phyloP scores from a whole-genome alignment of 176 grass and related monocot genomes.

The Musa itinerans region DNA sequence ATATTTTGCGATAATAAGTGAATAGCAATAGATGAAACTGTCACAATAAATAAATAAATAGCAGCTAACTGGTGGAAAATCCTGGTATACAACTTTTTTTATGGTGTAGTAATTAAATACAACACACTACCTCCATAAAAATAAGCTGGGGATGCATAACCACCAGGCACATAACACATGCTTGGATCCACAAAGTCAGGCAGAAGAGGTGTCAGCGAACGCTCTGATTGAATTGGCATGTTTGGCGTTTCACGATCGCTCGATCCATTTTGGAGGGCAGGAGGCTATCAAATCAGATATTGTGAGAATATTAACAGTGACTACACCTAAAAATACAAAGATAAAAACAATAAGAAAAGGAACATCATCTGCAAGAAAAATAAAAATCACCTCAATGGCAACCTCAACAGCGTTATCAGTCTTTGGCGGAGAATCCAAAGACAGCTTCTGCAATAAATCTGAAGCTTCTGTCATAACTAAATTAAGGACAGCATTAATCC shows the following conservation, averaged over 20 bases:
- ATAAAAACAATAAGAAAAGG: background rate
- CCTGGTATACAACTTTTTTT: too few species aligned
- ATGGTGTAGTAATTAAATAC: background rate
- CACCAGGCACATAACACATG: constrained; percentile 52
- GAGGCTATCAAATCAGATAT: constrained; percentile 19
- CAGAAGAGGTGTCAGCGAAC: constrained; percentile 63
- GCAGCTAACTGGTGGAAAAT: background rate
- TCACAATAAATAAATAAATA: background rate
- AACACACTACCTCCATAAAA: constrained; percentile 43
- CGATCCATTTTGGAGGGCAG: constrained; percentile 40
- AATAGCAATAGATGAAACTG: background rate
- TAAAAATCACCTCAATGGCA: constrained; percentile 41
- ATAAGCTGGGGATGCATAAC: constrained; percentile 44
- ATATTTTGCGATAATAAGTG: too few species aligned
- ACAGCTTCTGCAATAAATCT: constrained; percentile 73
- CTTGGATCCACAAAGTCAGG: constrained; percentile 72
- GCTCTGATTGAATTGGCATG: constrained; percentile 26
- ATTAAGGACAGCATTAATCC: constrained; percentile 29
- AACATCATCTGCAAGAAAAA: background rate
- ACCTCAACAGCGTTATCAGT: constrained; percentile 32
- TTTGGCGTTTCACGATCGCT: constrained; percentile 37
- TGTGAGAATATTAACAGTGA: constrained; percentile 1
- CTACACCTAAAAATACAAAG: background rate
- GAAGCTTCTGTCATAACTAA: constrained; percentile 40
- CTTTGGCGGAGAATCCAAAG: constrained; percentile 59